Base-by-base conservation (phyloP, 148 eudicot genomes). In the Nepenthes mirabilis region DNA sequence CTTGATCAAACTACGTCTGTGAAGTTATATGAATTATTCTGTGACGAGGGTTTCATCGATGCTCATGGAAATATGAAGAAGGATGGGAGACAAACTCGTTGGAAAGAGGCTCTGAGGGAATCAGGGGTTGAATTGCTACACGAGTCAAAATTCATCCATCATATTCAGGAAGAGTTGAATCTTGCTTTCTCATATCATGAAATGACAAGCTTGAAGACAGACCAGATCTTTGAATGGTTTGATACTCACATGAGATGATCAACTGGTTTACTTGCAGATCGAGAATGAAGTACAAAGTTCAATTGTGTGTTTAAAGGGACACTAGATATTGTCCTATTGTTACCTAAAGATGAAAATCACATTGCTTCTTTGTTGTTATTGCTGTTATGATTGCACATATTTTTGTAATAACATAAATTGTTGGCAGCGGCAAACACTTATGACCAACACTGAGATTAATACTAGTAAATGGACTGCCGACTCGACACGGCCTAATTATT, bases 161-260 rank as follows among this genome's bases (percentile, higher is more conserved):
- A 82, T 59, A 83, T 91, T 72, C 71, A 78, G 65, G 96, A 91
- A 70, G 98, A 88, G 70, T 68, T 91, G 73, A 91, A 91, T 75
- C 96, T 91, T 45, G 98, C 96, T 2, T 91, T 75, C 74, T 88
- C 83, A 12, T 80, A 77, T 77, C 98, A 91, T 77, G 96, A 91
- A 71, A 88, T 88, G 96, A 91, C 98, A 37, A 91, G 94, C 77
- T 70, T 91, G 79, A 90, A 79, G 48, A 73, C 79, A 5, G 78
- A 76, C 65, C 64, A 88, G 62, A 81, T 91, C 50, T 78, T 91
- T 64, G 52, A 78, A 45, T 91, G 88, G 96, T 82, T 91, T 54
- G 82, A 82, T 52, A 81, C 85, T 47, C 95, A 78, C 65, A 65
- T 73, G 69, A 72, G 50, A 37, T 63, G 63, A 70, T 50, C 14